Conservation (phyloP, 768 basidiomycete species). For the Tephrocybe sp. region DNA sequence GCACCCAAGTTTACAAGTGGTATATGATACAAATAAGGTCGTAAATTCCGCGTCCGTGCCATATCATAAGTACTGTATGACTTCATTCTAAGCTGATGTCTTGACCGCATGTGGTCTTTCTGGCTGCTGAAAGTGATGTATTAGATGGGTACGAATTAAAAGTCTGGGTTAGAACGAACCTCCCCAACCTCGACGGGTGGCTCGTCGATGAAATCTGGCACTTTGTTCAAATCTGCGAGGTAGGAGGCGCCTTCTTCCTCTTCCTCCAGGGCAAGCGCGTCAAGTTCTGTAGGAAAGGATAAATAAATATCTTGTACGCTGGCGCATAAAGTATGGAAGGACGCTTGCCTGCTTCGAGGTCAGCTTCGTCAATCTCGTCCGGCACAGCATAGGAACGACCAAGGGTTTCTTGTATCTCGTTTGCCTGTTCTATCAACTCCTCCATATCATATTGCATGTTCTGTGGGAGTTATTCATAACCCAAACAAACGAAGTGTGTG, state of each 20-base stretch:
- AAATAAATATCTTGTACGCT: not conserved
- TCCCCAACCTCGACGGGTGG: slow-evolving; percentile 69
- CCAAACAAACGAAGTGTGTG: not conserved
- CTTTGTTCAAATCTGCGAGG: slow-evolving; percentile 79
- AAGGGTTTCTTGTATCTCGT: slow-evolving; percentile 94
- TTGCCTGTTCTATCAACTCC: slow-evolving; percentile 92
- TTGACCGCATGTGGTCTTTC: slow-evolving; percentile 53
- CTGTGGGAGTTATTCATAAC: slow-evolving; percentile 35
- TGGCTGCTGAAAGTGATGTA: slow-evolving; percentile 29
- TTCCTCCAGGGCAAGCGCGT: slow-evolving; percentile 87
- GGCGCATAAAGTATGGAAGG: not conserved
- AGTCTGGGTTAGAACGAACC: slow-evolving; percentile 34
- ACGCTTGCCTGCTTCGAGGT: slow-evolving; percentile 85
- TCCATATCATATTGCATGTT: slow-evolving; percentile 98
- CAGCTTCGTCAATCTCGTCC: slow-evolving; percentile 96
- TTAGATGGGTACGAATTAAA: not conserved
- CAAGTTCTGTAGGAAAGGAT: slow-evolving; percentile 62
- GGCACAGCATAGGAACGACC: slow-evolving; percentile 94
- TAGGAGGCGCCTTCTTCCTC: slow-evolving; percentile 92
- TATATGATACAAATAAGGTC: slow-evolving; percentile 17
- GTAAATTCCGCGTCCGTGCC: slow-evolving; percentile 6
- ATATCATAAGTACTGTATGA: slow-evolving; percentile 10
- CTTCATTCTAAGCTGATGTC: slow-evolving; percentile 37
- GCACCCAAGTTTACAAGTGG: slow-evolving; percentile 14
- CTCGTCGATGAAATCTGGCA: slow-evolving; percentile 91